Conservation (phyloP, 1,284 basidiomycete species). For the Ceratobasidium sp. region DNA sequence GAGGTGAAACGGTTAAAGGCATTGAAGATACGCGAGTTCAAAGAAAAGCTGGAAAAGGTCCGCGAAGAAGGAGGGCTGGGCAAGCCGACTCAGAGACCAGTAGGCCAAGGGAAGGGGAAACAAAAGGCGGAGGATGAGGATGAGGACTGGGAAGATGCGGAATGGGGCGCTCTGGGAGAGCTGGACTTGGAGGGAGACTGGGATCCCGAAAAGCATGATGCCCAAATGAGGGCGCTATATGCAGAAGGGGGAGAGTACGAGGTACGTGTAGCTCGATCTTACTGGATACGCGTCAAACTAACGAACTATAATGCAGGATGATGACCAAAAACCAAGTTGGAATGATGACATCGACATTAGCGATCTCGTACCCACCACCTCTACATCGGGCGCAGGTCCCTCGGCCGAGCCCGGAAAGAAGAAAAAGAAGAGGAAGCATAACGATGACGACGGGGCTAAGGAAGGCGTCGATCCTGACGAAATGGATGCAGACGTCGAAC, state of each 20-base stretch:
- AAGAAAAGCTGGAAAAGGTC: conserved; percentile 79
- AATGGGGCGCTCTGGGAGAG: conserved; percentile 65
- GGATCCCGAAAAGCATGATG: conserved; percentile 83
- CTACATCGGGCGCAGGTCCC: background rate
- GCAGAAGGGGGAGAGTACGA: conserved; percentile 67
- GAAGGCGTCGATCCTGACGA: conserved; percentile 70
- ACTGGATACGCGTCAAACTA: background rate
- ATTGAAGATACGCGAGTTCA: conserved; percentile 87
- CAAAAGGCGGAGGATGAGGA: conserved; percentile 1
- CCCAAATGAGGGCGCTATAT: conserved; percentile 82
- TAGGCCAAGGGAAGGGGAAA: conserved; percentile 51
- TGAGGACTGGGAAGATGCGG: conserved; percentile 28
- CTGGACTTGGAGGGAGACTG: conserved; percentile 85
- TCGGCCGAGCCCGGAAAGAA: conserved; percentile 56
- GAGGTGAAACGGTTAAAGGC: conserved; percentile 86
- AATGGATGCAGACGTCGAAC: conserved; percentile 79
- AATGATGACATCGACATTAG: conserved; percentile 88
- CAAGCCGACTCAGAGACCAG: background rate
- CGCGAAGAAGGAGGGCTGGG: conserved; percentile 72
- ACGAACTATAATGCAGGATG: conserved; percentile 53
- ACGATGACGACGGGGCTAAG: conserved; percentile 60
- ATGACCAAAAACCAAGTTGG: conserved; percentile 85
- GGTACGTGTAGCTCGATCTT: conserved; percentile 48
- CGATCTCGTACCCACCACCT: conserved; percentile 68
- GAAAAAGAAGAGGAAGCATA: conserved; percentile 67